Conservation (phyloP, 2,329 filamentous ascomycete genomes). For the Claviceps paspali region DNA sequence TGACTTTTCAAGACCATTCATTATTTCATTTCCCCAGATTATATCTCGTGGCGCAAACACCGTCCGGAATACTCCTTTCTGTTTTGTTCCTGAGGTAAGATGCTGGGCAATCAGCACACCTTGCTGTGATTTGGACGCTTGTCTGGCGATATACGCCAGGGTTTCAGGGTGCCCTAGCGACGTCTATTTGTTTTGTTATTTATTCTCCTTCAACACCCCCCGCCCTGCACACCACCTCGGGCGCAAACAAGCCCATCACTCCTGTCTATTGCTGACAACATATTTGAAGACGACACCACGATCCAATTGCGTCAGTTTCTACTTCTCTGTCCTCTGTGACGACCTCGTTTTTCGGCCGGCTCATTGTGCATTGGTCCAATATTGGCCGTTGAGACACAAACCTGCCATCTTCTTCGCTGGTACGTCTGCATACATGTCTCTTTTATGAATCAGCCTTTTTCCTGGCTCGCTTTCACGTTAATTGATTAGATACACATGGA, state of each 20-base stretch:
- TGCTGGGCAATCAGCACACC: neutral
- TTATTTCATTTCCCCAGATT: neutral
- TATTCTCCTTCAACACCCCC: neutral
- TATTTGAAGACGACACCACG: neutral
- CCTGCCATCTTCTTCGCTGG: constrained; percentile 1
- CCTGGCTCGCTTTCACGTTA: too few relatives aligned
- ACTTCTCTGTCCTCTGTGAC: neutral
- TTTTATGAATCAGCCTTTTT: too few relatives aligned
- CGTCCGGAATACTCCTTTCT: neutral
- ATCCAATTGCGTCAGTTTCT: neutral
- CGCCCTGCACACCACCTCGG: neutral
- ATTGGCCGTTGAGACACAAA: neutral
- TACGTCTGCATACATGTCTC: neutral
- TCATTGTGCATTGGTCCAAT: neutral
- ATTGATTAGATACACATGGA: neutral
- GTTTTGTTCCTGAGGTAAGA: neutral
- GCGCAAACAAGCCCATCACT: neutral
- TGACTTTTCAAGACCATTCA: neutral
- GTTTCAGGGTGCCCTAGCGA: neutral
- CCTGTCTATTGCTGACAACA: neutral
- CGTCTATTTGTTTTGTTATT: constrained; percentile 1
- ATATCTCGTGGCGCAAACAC: neutral
- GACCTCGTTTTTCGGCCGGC: constrained; percentile 1
- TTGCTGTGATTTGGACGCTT: neutral
- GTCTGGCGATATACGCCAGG: neutral